Percentiles rank a stretch among this genome's conserved stretches.
phyloP scores from a whole-genome alignment of 176 grass and related monocot species.

The Lolium multiflorum region DNA sequence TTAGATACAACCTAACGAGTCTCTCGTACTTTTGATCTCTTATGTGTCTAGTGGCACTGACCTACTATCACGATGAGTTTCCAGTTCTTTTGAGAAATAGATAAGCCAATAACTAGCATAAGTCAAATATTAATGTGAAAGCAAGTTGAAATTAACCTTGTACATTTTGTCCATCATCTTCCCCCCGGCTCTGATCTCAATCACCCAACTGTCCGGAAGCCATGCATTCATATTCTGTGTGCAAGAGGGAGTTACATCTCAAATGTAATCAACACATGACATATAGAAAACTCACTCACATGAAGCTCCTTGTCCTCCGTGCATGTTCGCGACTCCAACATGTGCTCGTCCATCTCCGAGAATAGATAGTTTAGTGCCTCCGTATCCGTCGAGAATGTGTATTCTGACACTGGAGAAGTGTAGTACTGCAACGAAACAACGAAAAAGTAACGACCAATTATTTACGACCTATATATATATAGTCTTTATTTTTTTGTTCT shows the following conservation, averaged over 20 bases:
- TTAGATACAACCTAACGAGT: not conserved
- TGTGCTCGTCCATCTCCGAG: constrained; percentile 43
- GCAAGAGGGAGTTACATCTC: constrained; percentile 9
- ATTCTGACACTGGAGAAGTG: constrained; percentile 53
- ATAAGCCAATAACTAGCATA: not conserved
- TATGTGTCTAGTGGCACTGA: constrained; percentile 15
- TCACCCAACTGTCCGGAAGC: constrained; percentile 52
- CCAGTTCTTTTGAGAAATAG: not conserved
- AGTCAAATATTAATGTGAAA: constrained; percentile 20
- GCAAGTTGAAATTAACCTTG: constrained; percentile 53
- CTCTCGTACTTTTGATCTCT: constrained; percentile 25
- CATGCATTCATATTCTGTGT: constrained; percentile 37
- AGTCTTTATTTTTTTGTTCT: not conserved
- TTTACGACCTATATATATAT: not conserved
- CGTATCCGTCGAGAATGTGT: constrained; percentile 55
- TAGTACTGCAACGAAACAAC: constrained; percentile 50
- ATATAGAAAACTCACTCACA: constrained; percentile 40
- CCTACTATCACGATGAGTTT: not conserved
- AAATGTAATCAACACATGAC: constrained; percentile 16
- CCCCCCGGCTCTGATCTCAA: constrained; percentile 58
- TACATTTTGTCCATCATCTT: constrained; percentile 59
- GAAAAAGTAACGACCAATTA: not conserved
- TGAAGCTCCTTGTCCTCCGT: constrained; percentile 3
- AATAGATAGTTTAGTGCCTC: constrained; percentile 55
- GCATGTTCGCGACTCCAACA: constrained; percentile 22